Conservation (phyloP, 1,284 basidiomycete genomes). For the Ustilago shanxiensis region DNA sequence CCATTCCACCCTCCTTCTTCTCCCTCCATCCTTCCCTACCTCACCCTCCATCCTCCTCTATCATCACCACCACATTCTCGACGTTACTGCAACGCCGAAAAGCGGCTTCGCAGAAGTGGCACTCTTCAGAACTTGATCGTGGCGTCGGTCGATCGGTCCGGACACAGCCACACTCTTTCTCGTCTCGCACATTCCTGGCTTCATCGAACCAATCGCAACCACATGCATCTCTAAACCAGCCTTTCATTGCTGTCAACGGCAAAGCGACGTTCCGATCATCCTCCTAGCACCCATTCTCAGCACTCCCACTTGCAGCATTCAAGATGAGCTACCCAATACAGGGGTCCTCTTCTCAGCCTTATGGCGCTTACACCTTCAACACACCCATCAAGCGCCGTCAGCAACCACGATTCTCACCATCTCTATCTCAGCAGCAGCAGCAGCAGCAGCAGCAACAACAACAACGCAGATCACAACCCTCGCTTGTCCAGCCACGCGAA, state of each 20-base stretch:
- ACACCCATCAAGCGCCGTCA: constrained; percentile 37
- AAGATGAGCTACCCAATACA: constrained; percentile 51
- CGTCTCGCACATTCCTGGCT: background rate
- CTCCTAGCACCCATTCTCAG: background rate
- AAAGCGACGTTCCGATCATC: constrained; percentile 5
- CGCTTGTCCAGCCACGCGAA: constrained; percentile 17
- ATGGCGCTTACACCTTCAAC: constrained; percentile 47
- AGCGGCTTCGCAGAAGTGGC: background rate
- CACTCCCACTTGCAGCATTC: background rate
- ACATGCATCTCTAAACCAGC: background rate
- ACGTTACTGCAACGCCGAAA: background rate
- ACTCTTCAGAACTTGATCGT: background rate
- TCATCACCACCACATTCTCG: background rate
- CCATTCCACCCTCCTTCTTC: background rate
- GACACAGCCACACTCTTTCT: background rate
- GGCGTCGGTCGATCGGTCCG: background rate
- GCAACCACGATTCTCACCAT: constrained; percentile 6
- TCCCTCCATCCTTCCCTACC: background rate
- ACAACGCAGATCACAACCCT: constrained; percentile 14
- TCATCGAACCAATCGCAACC: background rate
- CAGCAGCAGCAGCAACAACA: constrained; percentile 18
- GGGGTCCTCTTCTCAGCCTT: constrained; percentile 48
- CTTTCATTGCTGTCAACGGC: background rate
- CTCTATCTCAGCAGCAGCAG: constrained; percentile 5
- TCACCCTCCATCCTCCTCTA: background rate